A percentile compares a stretch with the other conserved stretches of the same genome.
These are phyloP conservation scores for Magnusiomyces tetraspermus DNA, from an alignment of 1,139 yeast genomes.

Conservation along the genomic window DNA sequence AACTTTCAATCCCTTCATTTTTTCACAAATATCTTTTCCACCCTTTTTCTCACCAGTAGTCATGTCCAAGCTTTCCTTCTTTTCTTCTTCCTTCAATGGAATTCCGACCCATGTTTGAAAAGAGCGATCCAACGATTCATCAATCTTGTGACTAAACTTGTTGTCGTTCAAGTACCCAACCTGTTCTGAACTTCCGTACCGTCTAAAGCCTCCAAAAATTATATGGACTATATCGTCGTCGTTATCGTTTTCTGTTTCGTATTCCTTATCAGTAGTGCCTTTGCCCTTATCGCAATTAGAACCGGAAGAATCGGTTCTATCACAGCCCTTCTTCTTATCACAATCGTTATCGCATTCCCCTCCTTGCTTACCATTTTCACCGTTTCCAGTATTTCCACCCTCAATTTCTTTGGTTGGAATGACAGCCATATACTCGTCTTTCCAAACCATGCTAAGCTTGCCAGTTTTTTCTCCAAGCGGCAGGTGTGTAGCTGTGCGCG, in stretches of 20 bases:
- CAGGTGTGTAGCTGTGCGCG: background rate
- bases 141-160: constrained; percentile 16
- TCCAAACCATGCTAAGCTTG: constrained; percentile 19
- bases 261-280: background rate
- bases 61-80: background rate
- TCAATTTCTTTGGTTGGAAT: constrained; percentile 13
- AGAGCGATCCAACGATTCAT: constrained; percentile 17
- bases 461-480: constrained; percentile 3
- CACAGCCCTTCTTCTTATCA: constrained; percentile 3
- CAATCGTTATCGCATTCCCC: too few relatives aligned
- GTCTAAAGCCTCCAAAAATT: constrained; percentile 27
- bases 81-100: background rate
- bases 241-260: background rate
- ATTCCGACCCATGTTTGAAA: constrained; percentile 18
- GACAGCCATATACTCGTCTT: constrained; percentile 22
- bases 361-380: too few relatives aligned
- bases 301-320: too few relatives aligned
- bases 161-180: constrained; percentile 19
- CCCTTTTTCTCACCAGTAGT: background rate
- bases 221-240: constrained; percentile 10
- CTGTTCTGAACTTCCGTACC: constrained; percentile 18
- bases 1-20: background rate
- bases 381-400: too few relatives aligned
- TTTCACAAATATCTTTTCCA: too few relatives aligned
- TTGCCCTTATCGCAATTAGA: background rate